Percentiles rank a stretch among this genome's conserved stretches.
phyloP scores from a whole-genome alignment of 129 eudicot genomes.

The Heracleum sosnowskyi region DNA sequence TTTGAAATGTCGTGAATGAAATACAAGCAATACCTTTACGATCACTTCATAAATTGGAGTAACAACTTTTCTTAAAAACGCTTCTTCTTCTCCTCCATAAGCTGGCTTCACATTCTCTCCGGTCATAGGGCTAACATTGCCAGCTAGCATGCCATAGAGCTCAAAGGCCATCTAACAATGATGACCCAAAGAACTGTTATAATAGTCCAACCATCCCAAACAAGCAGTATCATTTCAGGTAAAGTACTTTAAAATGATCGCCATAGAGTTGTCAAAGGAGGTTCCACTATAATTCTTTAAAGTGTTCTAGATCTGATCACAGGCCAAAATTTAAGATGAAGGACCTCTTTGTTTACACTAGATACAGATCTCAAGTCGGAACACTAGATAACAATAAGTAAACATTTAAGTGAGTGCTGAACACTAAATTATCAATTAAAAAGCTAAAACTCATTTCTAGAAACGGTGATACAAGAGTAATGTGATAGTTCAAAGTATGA shows the following conservation, averaged over 20 bases:
- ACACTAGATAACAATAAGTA: background rate
- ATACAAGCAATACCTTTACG: slow-evolving; percentile 51
- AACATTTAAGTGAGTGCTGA: background rate
- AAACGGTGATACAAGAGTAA: background rate
- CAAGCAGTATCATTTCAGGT: background rate
- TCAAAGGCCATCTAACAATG: slow-evolving; percentile 89
- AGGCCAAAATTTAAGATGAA: background rate
- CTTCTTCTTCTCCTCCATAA: slow-evolving; percentile 97
- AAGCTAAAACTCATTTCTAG: background rate
- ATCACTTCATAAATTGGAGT: slow-evolving; percentile 92
- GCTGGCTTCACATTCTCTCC: slow-evolving; percentile 99
- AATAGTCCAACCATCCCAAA: background rate
- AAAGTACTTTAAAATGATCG: background rate
- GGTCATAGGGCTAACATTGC: slow-evolving; percentile 90
- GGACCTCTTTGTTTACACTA: background rate
- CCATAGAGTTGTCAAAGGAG: background rate
- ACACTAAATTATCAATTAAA: background rate
- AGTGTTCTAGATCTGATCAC: background rate
- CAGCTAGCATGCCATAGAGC: slow-evolving; percentile 96
- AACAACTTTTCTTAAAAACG: slow-evolving; percentile 82
- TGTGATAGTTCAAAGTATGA: background rate
- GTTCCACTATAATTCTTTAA: background rate
- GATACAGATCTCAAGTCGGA: background rate
- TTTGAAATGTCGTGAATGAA: background rate
- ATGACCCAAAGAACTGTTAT: background rate